Conservation (phyloP, 2,329 filamentous ascomycete genomes). For the Pseudocercospora fijiensis region DNA sequence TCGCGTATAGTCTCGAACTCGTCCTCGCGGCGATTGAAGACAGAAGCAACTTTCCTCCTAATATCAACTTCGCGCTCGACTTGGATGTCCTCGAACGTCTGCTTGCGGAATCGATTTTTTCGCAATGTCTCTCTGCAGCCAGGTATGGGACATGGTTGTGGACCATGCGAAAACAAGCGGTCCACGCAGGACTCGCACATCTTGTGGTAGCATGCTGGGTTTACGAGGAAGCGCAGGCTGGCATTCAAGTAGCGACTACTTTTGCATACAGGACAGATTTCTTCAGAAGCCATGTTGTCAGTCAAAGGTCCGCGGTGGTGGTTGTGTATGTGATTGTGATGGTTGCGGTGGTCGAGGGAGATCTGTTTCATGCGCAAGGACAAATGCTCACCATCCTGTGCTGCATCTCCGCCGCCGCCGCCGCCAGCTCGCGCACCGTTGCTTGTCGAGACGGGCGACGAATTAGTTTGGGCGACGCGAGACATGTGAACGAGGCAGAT, state of each 20-base stretch:
- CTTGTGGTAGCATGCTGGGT: constrained; percentile 97
- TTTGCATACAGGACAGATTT: constrained; percentile 97
- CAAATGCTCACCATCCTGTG: constrained; percentile 36
- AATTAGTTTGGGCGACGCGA: constrained; percentile 34
- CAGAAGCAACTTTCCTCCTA: constrained; percentile 67
- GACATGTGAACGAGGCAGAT: constrained; percentile 31
- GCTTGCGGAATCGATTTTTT: constrained; percentile 76
- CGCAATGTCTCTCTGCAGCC: constrained; percentile 85
- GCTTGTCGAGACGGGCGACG: constrained; percentile 28
- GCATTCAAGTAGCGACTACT: constrained; percentile 92
- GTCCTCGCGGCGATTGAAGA: constrained; percentile 85
- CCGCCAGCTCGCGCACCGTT: constrained; percentile 19
- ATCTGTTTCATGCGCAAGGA: constrained; percentile 23
- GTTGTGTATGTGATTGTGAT: background rate
- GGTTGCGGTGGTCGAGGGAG: constrained; percentile 12
- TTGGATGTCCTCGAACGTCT: constrained; percentile 84
- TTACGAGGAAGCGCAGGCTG: constrained; percentile 92
- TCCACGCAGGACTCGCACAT: constrained; percentile 98
- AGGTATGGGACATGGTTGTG: constrained; percentile 87
- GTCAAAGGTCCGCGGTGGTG: constrained; percentile 9
- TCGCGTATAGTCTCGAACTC: constrained; percentile 82
- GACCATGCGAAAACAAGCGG: constrained; percentile 87
- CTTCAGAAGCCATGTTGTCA: constrained; percentile 38
- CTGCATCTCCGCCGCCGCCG: constrained; percentile 18
- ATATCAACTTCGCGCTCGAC: constrained; percentile 95